Evolutionary conservation across 2,329 filamentous ascomycete genomes (phyloP), one percentile per base, ranked within the genome.

Genomic region (Trichoderma sp.): DNA sequence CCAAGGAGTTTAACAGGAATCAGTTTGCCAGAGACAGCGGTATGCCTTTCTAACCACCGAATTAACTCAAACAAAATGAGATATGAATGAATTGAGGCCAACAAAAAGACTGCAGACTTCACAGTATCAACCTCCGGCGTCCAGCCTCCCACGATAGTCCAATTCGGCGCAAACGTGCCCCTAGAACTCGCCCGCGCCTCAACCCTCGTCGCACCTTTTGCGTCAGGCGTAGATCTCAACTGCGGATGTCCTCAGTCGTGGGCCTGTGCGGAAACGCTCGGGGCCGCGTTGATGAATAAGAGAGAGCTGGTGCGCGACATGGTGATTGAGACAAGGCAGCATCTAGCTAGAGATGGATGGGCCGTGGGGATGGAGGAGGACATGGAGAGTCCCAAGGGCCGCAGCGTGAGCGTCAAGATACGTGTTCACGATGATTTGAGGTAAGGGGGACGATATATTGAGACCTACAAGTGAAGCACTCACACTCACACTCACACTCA

Each of bases 171-270:
- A 74, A 91, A 88, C 75, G 85, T 84, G 5, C 85, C 90, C 7
- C 76, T 84, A 4, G 91, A 93, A 78, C 84, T 93, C 58, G 84
- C 88, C 15, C 86, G 90, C 34, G 90, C 91, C 12, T 86, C 90
- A 0, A 84, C 86, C 26, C 85, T 93, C 62, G 88, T 89, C 3
- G 87, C 86, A 0, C 90, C 90, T 2, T 88, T 83, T 77, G 87
- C 88, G 67, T 86, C 86, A 76, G 91, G 91, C 74, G 86, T 93
- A 3, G 90, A 93, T 76, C 83, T 93, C 53, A 93, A 93, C 81
- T 93, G 91, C 79, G 91, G 91, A 12, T 93, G 91, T 76, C 91
- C 91, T 8, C 91, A 93, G 80, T 88, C 87, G 6, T 93, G 91
- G 91, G 91, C 91, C 0, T 91, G 91, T 76, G 87, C 90, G 56